A percentile compares a stretch with the other conserved stretches of the same genome.
phyloP scores from a whole-genome alignment of 257 asterid species.

The Mentha longifolia region DNA sequence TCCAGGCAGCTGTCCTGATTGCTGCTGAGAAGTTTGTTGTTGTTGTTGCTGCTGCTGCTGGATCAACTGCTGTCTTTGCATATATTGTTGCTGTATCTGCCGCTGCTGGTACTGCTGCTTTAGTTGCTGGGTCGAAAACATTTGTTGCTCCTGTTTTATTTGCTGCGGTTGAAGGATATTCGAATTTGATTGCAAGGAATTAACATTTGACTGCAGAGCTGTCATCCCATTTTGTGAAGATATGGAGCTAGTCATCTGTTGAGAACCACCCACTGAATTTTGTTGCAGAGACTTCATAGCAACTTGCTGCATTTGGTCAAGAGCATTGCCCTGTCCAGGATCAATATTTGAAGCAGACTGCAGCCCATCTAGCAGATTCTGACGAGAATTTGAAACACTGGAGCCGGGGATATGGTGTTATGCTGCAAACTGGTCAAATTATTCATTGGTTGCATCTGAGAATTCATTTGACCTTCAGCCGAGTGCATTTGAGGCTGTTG shows the following conservation, averaged over 20 bases:
- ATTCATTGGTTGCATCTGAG: conserved; percentile 72
- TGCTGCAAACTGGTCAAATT: conserved; percentile 63
- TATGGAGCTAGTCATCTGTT: conserved; percentile 68
- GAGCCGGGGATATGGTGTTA: conserved; percentile 56
- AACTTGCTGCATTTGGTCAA: conserved; percentile 79
- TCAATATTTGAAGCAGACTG: conserved; percentile 70
- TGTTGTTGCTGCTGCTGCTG: conserved; percentile 67
- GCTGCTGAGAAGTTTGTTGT: conserved; percentile 64
- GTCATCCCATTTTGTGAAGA: conserved; percentile 67
- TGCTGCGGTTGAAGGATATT: conserved; percentile 75
- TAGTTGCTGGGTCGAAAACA: conserved; percentile 65
- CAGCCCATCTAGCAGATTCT: conserved; percentile 59
- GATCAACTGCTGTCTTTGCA: conserved; percentile 65
- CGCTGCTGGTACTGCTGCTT: conserved; percentile 78
- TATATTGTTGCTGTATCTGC: conserved; percentile 58
- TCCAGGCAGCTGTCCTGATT: conserved; percentile 55
- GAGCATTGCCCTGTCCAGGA: conserved; percentile 70
- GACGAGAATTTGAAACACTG: conserved; percentile 64
- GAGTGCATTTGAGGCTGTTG: conserved; percentile 65
- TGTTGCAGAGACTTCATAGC: conserved; percentile 77
- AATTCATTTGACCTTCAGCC: conserved; percentile 75
- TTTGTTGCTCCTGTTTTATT: conserved; percentile 79
- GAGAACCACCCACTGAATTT: conserved; percentile 69
- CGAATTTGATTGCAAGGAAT: conserved; percentile 60
- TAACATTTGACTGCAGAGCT: conserved; percentile 61